phyloP scores from a whole-genome alignment of 2,329 filamentous ascomycete genomes.

The Apiospora hydei region DNA sequence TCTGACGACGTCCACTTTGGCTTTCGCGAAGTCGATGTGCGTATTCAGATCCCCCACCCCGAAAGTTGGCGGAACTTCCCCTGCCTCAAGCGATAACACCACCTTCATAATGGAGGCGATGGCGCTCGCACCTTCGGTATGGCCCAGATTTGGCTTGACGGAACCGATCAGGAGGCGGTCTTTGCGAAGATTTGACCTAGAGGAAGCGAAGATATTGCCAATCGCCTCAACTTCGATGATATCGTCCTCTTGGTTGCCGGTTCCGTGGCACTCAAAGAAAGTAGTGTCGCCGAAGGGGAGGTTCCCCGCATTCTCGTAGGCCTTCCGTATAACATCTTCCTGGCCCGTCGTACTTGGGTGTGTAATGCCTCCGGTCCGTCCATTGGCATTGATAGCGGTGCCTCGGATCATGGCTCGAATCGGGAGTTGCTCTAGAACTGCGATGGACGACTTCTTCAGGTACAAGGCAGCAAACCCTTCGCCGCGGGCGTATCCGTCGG shows the following conservation, averaged over 20 bases:
- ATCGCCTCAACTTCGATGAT: slow-evolving; percentile 47
- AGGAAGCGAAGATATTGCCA: slow-evolving; percentile 23
- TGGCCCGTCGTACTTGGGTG: slow-evolving; percentile 31
- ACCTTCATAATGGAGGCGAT: slow-evolving; percentile 36
- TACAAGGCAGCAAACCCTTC: slow-evolving; percentile 54
- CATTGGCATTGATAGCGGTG: slow-evolving; percentile 35
- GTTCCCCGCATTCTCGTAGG: slow-evolving; percentile 32
- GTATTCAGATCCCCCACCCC: slow-evolving; percentile 36
- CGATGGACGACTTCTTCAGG: slow-evolving; percentile 31
- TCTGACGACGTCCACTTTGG: slow-evolving; percentile 31
- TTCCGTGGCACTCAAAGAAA: slow-evolving; percentile 39
- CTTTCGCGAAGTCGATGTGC: slow-evolving; percentile 34
- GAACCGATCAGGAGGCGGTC: slow-evolving; percentile 33
- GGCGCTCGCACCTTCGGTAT: slow-evolving; percentile 39
- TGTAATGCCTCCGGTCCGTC: slow-evolving; percentile 33
- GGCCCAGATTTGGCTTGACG: slow-evolving; percentile 33
- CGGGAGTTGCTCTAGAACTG: slow-evolving; percentile 23
- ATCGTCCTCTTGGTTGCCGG: slow-evolving; percentile 50
- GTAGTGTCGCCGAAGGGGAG: slow-evolving; percentile 30
- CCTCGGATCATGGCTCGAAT: slow-evolving; percentile 35
- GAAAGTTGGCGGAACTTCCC: slow-evolving; percentile 37
- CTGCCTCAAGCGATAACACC: slow-evolving; percentile 34
- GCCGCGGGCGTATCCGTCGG: slow-evolving; percentile 59
- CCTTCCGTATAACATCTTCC: slow-evolving; percentile 34
- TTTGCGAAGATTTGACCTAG: not conserved